Conservation (phyloP, 2,329 filamentous ascomycete genomes). For the Neofusicoccum laricinum region DNA sequence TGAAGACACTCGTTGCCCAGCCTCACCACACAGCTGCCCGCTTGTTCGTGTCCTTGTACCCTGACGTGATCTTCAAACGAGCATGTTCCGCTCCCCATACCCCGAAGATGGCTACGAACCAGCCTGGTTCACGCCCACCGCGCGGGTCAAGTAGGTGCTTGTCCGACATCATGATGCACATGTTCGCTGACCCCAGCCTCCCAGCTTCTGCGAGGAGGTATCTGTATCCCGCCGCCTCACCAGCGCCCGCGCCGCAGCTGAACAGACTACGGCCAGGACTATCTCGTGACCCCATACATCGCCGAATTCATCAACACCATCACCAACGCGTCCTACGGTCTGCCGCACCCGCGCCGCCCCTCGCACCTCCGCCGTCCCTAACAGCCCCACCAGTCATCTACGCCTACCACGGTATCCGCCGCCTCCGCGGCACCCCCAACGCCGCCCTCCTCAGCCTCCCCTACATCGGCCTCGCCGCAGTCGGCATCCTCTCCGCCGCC, state of each 20-base stretch:
- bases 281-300: constrained; percentile 50
- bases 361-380: neutral
- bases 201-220: constrained; percentile 9
- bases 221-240: no score
- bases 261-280: constrained; percentile 43
- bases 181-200: neutral
- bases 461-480: constrained; percentile 43
- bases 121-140: neutral
- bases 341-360: constrained; percentile 1
- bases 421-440: neutral
- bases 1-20: no score
- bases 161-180: neutral
- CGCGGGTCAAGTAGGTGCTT: neutral
- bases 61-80: neutral
- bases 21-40: no score
- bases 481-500: constrained; percentile 41
- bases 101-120: neutral
- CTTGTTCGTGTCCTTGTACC: neutral
- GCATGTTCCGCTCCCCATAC: neutral
- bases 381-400: constrained; percentile 29
- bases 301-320: constrained; percentile 55
- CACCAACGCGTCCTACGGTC: constrained; percentile 52
- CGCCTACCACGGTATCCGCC: constrained; percentile 30
- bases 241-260: neutral
- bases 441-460: constrained; percentile 24